Percentiles rank a stretch among this genome's conserved stretches.
Evolutionary conservation across 208 protist genomes (phyloP).

Genomic region (Leishmania amazonensis): DNA sequence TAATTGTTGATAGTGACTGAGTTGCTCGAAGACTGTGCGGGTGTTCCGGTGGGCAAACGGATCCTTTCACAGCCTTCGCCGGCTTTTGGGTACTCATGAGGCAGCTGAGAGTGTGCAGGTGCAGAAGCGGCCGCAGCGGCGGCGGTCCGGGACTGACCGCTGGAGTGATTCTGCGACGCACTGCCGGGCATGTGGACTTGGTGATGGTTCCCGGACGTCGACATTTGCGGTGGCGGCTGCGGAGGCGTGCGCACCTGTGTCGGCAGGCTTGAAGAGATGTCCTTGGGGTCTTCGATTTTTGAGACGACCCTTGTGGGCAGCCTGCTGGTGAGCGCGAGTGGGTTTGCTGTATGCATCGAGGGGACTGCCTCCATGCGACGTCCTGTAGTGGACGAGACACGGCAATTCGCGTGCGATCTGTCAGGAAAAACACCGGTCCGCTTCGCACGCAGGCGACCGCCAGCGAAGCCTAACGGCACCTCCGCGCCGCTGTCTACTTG

Average conservation of each 20-base stretch:
- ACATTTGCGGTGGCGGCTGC: background rate
- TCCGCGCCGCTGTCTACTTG: constrained; percentile 14
- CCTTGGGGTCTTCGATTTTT: background rate
- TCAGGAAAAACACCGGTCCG: background rate
- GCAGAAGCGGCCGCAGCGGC: background rate
- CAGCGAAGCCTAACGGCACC: constrained; percentile 15
- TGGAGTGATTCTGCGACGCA: background rate
- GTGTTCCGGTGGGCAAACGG: constrained; percentile 47
- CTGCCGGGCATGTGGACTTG: too few relatives aligned
- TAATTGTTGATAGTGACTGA: background rate
- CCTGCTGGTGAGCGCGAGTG: background rate
- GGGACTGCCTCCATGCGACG: background rate
- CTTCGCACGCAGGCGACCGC: constrained; percentile 8
- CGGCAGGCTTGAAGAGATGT: background rate
- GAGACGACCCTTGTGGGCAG: background rate
- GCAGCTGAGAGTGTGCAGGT: background rate
- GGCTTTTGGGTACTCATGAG: constrained; percentile 36
- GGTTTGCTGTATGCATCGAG: background rate
- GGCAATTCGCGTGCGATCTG: too few relatives aligned
- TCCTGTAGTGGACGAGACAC: background rate
- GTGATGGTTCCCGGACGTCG: background rate
- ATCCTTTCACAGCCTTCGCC: constrained; percentile 55
- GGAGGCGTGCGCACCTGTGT: background rate
- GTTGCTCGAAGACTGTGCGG: constrained; percentile 56
- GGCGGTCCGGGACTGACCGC: background rate